Conservation (phyloP, 1,284 basidiomycete genomes). For the Phlebopus sp. region DNA sequence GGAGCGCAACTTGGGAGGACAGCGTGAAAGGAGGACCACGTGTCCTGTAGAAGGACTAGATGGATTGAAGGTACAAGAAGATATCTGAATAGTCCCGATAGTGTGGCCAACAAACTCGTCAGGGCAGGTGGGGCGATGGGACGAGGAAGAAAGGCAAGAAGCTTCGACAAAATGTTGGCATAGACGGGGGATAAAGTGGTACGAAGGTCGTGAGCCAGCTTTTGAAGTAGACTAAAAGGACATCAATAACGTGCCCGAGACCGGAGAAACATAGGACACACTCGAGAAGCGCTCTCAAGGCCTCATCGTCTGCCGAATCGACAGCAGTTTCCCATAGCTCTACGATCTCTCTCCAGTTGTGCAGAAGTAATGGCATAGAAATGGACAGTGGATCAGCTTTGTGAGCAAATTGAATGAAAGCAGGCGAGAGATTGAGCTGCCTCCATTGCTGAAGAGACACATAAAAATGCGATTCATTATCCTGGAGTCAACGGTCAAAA, state of each 20-base stretch:
- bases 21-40: conserved; percentile 53
- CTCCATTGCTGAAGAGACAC: conserved; percentile 68
- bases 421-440: conserved; percentile 76
- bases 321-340: conserved; percentile 58
- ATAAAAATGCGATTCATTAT: conserved; percentile 72
- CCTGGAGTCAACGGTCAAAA: conserved; percentile 38
- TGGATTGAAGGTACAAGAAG: conserved; percentile 59
- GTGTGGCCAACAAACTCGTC: conserved; percentile 59
- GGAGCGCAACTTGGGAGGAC: conserved; percentile 56
- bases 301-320: conserved; percentile 63
- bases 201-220: conserved; percentile 72
- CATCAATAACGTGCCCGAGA: conserved; percentile 13
- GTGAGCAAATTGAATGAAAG: conserved; percentile 71
- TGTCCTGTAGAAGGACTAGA: conserved; percentile 48
- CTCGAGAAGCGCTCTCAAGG: conserved; percentile 67
- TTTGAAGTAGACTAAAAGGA: conserved; percentile 62
- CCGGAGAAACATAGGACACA: conserved; percentile 36
- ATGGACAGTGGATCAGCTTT: conserved; percentile 60
- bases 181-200: conserved; percentile 65
- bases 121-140: conserved; percentile 58
- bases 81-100: conserved; percentile 66
- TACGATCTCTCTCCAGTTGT: conserved; percentile 72
- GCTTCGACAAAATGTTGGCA: conserved; percentile 46
- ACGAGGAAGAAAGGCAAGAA: conserved; percentile 58
- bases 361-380: conserved; percentile 79